Evolutionary conservation across 768 basidiomycete species (phyloP).

Genomic region (Leucocoprinus sp.): DNA sequence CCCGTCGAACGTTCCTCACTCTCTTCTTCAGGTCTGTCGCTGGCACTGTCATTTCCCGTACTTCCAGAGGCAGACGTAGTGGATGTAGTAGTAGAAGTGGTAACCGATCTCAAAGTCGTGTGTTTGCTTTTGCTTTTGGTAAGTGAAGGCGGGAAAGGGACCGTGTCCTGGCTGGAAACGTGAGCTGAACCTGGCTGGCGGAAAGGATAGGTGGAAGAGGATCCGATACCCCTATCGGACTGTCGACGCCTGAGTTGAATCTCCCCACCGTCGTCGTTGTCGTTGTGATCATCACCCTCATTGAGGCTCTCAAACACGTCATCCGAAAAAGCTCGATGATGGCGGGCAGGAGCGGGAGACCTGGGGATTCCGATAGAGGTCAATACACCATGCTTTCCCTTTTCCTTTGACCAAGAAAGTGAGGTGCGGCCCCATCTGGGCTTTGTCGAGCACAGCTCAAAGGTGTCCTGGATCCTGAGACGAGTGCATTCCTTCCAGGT

Average conservation of each 20-base stretch:
- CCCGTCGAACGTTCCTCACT: slow-evolving; percentile 50
- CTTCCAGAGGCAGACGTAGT: slow-evolving; percentile 12
- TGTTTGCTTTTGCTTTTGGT: slow-evolving; percentile 19
- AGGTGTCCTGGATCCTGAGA: slow-evolving; percentile 67
- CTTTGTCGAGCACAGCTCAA: slow-evolving; percentile 61
- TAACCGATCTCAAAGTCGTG: slow-evolving; percentile 12
- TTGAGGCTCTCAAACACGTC: slow-evolving; percentile 58
- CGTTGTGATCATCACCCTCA: too few species aligned
- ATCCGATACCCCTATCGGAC: slow-evolving; percentile 8
- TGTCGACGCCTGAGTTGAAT: slow-evolving; percentile 9
- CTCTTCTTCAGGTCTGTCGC: slow-evolving; percentile 25
- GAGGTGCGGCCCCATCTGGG: slow-evolving; percentile 13
- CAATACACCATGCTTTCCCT: slow-evolving; percentile 41
- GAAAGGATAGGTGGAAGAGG: slow-evolving; percentile 66
- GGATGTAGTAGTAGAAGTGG: not conserved
- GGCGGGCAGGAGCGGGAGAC: slow-evolving; percentile 43
- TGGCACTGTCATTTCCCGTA: slow-evolving; percentile 14
- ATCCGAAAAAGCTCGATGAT: slow-evolving; percentile 51
- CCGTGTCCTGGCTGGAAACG: slow-evolving; percentile 42
- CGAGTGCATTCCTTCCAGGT: slow-evolving; percentile 69
- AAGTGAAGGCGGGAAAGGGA: slow-evolving; percentile 72
- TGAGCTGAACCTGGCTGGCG: slow-evolving; percentile 47
- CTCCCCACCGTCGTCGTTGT: slow-evolving; percentile 16
- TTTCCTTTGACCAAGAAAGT: slow-evolving; percentile 15
- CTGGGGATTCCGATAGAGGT: slow-evolving; percentile 48